Evolutionary conservation across 371 early-diverging fungal species (phyloP).

Genomic region (Mortierella polycephala): DNA sequence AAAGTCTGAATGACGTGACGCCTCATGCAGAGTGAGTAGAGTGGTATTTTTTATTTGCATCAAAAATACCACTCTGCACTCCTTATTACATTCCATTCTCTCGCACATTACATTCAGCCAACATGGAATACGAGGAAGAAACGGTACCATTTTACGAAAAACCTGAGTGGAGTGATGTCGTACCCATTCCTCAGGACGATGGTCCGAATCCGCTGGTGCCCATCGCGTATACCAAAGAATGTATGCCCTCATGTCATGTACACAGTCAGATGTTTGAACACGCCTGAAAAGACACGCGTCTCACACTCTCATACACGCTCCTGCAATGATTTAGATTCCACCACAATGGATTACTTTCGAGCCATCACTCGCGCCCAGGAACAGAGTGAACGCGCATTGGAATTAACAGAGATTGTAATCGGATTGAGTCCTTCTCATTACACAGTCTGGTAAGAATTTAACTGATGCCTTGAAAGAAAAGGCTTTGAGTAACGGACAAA

Average conservation of each 20-base stretch:
- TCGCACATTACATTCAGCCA: slow-evolving; percentile 3
- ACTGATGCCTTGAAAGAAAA: too few relatives aligned
- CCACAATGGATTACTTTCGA: slow-evolving; percentile 92
- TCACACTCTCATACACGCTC: background rate
- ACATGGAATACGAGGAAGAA: slow-evolving; percentile 14
- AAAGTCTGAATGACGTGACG: too few relatives aligned
- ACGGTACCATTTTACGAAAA: slow-evolving; percentile 37
- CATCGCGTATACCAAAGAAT: slow-evolving; percentile 88
- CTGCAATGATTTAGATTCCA: slow-evolving; percentile 61
- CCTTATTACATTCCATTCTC: background rate
- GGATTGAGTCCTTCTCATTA: slow-evolving; percentile 92
- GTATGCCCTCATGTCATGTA: slow-evolving; percentile 57
- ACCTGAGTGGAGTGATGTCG: slow-evolving; percentile 81
- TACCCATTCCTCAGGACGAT: slow-evolving; percentile 88
- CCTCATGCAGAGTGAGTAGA: too few relatives aligned
- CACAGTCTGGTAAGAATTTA: slow-evolving; percentile 83
- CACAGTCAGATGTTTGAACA: background rate
- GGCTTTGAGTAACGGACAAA: too few relatives aligned
- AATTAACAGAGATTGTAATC: slow-evolving; percentile 84
- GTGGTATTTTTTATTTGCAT: too few relatives aligned
- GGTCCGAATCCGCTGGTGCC: slow-evolving; percentile 89
- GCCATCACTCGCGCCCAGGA: slow-evolving; percentile 80
- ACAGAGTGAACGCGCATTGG: slow-evolving; percentile 80
- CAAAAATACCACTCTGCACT: background rate
- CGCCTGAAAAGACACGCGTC: background rate